These are phyloP conservation scores for Fusarium concolor DNA, from an alignment of 2,329 filamentous ascomycete genomes.

Conservation along the genomic window DNA sequence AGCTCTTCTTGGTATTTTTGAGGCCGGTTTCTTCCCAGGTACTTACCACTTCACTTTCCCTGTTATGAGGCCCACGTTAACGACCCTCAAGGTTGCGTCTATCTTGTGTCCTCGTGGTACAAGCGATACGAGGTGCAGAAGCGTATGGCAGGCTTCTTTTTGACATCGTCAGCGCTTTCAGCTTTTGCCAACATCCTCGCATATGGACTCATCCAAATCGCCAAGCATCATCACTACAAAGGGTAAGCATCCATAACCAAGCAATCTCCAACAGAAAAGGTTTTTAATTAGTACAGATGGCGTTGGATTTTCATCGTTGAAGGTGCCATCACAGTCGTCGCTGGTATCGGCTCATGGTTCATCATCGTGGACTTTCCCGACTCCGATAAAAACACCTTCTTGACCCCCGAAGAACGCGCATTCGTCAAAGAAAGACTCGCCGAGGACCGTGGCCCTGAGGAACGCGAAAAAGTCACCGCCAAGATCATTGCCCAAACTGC, in stretches of 20 bases:
- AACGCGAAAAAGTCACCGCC: conserved; percentile 16
- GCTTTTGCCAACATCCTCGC: conserved; percentile 35
- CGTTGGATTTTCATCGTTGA: conserved; percentile 38
- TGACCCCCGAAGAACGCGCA: conserved; percentile 12
- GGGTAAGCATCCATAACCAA: neutral
- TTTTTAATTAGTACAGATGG: conserved; percentile 3
- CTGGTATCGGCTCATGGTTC: conserved; percentile 32
- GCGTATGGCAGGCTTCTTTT: conserved; percentile 26
- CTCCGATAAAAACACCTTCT: conserved; percentile 25
- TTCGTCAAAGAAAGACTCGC: conserved; percentile 25
- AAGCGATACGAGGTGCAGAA: conserved; percentile 32
- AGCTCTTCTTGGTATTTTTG: conserved; percentile 23
- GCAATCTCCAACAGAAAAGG: too few species aligned
- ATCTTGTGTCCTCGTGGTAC: conserved; percentile 31
- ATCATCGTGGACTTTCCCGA: conserved; percentile 38
- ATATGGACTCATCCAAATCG: conserved; percentile 26
- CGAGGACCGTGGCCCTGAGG: conserved; percentile 17
- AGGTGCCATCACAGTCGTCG: conserved; percentile 24
- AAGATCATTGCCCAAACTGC: conserved; percentile 13
- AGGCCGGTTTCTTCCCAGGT: conserved; percentile 36
- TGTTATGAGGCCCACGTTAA: neutral
- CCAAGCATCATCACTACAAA: conserved; percentile 25
- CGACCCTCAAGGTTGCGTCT: conserved; percentile 5
- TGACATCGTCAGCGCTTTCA: conserved; percentile 14
- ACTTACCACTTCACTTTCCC: rapidly evolving